Conservation (phyloP, 768 basidiomycete genomes). For the Favolaschia claudopus region DNA sequence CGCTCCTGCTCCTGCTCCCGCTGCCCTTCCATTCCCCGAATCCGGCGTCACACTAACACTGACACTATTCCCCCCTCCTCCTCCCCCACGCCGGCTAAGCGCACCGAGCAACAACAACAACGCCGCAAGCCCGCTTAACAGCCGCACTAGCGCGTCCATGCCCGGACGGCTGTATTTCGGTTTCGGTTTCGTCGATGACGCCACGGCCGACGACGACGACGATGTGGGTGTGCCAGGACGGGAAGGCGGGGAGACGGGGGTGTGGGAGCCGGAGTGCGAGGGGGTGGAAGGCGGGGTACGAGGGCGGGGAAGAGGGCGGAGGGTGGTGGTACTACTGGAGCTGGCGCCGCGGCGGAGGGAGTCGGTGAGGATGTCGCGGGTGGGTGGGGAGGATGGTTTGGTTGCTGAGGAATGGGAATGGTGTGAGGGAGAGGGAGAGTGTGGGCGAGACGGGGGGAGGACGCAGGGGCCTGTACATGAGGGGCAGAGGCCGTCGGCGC, state of each 20-base stretch:
- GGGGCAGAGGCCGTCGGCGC: conserved; percentile 20
- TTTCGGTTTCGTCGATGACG: too few relatives aligned
- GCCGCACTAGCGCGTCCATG: neutral
- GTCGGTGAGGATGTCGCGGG: too few relatives aligned
- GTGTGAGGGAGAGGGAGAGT: neutral
- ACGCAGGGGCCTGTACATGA: conserved; percentile 13
- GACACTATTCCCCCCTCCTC: conserved; percentile 24
- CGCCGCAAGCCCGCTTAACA: conserved; percentile 2
- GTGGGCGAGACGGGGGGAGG: conserved; percentile 1
- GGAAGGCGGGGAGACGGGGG: neutral
- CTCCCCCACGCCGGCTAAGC: conserved; percentile 50
- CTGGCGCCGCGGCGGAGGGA: too few relatives aligned
- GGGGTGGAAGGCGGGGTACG: too few relatives aligned
- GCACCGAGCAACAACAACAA: conserved; percentile 48
- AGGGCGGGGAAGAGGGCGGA: too few relatives aligned
- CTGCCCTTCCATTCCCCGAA: too few relatives aligned
- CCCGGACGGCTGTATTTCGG: conserved; percentile 7
- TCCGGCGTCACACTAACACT: neutral
- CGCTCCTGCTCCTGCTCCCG: too few relatives aligned
- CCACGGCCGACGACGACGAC: neutral
- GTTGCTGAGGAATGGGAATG: neutral
- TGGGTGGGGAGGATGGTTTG: too few relatives aligned
- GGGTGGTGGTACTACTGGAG: too few relatives aligned
- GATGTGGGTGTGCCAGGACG: neutral
- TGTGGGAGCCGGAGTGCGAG: neutral